Base-by-base conservation (phyloP, 2,329 filamentous ascomycete species). In the Aureobasidium sp. region DNA sequence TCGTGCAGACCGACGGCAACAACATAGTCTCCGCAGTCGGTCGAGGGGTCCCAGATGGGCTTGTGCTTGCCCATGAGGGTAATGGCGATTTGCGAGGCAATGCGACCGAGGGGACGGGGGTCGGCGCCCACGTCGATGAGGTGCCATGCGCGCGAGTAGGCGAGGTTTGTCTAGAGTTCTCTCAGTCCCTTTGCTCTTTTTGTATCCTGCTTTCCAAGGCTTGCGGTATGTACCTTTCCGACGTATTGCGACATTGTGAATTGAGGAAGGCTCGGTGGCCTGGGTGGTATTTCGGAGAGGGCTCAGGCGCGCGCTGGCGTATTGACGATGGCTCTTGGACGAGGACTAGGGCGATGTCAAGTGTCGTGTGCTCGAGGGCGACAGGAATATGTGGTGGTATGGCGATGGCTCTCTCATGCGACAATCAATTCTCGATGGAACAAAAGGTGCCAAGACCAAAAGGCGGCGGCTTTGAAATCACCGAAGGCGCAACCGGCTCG, bases 31-130 rank as follows among this genome's bases (percentile, higher is more conserved):
- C 94, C 94, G 82, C 94, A 97, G 82, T 99, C 94, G 65, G 92
- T 97, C 25, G 91, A 96, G 1, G 94, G 94, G 78, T 97, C 90
- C 79, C 87, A 99, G 76, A 94, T 96, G 25, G 94, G 94, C 79
- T 99, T 99, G 83, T 99, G 89, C 82, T 99, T 99, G 78, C 94
- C 94, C 92, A 97, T 97, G 58, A 97, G 85, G 64, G 90, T 82
- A 60, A 87, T 81, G 65, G 92, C 93, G 75, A 97, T 96, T 66
- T 88, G 86, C 59, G 88, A 91, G 65, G 93, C 93, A 57, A 97
- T 83, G 45, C 93, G 91, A 68, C 93, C 93, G 44, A 97, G 87
- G n/a, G 91, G 87, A 15, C 91, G 91, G 0, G 80, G 73, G 68
- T 83, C 75, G 77, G 87, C 68, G 80, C 81, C 71, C 78, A 90